Evolutionary conservation across 1,139 yeast species (phyloP).

Genomic region (Nakaseomyces uthaithaninus): DNA sequence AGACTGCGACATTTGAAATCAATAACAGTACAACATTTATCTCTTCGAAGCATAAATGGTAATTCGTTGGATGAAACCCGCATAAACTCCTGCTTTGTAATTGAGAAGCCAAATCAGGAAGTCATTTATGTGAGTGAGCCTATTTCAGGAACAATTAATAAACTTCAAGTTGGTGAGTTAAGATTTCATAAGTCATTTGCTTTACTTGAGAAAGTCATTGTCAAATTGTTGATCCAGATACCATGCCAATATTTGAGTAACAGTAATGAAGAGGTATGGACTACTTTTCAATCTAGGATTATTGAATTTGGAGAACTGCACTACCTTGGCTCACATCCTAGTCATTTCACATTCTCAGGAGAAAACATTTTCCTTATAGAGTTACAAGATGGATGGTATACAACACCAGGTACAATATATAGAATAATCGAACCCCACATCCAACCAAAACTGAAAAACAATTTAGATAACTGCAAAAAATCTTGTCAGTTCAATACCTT

Average conservation of each 20-base stretch:
- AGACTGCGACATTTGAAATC: slow-evolving; percentile 27
- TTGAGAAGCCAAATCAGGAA: slow-evolving; percentile 20
- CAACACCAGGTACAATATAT: slow-evolving; percentile 8
- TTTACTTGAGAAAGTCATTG: slow-evolving; percentile 12
- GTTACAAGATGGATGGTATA: slow-evolving; percentile 21
- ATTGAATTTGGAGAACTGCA: slow-evolving; percentile 18
- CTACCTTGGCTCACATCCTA: slow-evolving; percentile 12
- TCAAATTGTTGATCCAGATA: slow-evolving; percentile 19
- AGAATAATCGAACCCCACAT: not conserved
- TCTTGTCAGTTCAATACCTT: slow-evolving; percentile 24
- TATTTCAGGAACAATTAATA: slow-evolving; percentile 15
- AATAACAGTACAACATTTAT: slow-evolving; percentile 17
- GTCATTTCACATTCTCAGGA: not conserved
- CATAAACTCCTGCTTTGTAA: slow-evolving; percentile 19
- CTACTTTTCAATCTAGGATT: slow-evolving; percentile 10
- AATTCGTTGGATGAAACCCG: slow-evolving; percentile 7
- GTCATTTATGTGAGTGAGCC: slow-evolving; percentile 25
- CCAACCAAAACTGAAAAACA: slow-evolving; percentile 5
- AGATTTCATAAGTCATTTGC: slow-evolving; percentile 12
- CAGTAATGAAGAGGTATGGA: slow-evolving; percentile 17
- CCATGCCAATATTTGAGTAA: slow-evolving; percentile 14
- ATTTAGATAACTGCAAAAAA: slow-evolving; percentile 9
- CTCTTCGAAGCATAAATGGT: slow-evolving; percentile 9
- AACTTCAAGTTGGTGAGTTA: slow-evolving; percentile 24
- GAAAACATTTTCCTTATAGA: slow-evolving; percentile 13